A percentile compares a stretch with the other conserved stretches of the same genome.
Conservation (phyloP, 2,329 filamentous ascomycete species). For the Xylaria sp. region DNA sequence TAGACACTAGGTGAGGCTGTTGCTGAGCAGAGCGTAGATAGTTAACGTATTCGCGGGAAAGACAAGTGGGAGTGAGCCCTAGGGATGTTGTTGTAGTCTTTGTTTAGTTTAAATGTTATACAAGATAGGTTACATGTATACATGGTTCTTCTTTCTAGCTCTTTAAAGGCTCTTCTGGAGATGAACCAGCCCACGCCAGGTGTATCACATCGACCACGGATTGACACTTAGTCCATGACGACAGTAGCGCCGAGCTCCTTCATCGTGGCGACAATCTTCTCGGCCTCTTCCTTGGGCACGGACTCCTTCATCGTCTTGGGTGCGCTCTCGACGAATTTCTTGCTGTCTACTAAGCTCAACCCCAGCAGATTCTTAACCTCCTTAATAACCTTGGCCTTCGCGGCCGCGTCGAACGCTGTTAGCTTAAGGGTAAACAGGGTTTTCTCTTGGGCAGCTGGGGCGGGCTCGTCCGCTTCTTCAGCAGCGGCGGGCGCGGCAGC, state of each 20-base stretch:
- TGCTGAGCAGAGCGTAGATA: not conserved
- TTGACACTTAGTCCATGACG: conserved; percentile 76
- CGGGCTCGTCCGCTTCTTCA: conserved; percentile 86
- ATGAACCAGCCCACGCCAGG: conserved; percentile 19
- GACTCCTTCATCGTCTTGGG: conserved; percentile 99
- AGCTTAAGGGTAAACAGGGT: conserved; percentile 97
- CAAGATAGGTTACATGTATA: conserved; percentile 43
- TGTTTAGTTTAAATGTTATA: conserved; percentile 37
- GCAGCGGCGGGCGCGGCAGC: conserved; percentile 62
- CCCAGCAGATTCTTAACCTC: conserved; percentile 97
- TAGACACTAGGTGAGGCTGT: conserved; percentile 2
- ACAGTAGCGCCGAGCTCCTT: conserved; percentile 92
- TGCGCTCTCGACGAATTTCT: conserved; percentile 99
- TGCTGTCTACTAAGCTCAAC: conserved; percentile 95
- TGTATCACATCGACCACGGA: conserved; percentile 12
- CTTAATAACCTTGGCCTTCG: conserved; percentile 99
- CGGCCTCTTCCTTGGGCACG: conserved; percentile 96
- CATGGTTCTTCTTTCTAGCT: conserved; percentile 28
- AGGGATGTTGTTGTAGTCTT: conserved; percentile 20
- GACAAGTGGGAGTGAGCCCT: not conserved
- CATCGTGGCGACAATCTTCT: conserved; percentile 96
- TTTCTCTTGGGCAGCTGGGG: conserved; percentile 90
- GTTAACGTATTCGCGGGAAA: not conserved
- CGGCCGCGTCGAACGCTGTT: conserved; percentile 79
- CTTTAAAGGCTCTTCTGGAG: conserved; percentile 1